phyloP scores from a whole-genome alignment of 768 basidiomycete species.

The Phanerochaete carnosa region DNA sequence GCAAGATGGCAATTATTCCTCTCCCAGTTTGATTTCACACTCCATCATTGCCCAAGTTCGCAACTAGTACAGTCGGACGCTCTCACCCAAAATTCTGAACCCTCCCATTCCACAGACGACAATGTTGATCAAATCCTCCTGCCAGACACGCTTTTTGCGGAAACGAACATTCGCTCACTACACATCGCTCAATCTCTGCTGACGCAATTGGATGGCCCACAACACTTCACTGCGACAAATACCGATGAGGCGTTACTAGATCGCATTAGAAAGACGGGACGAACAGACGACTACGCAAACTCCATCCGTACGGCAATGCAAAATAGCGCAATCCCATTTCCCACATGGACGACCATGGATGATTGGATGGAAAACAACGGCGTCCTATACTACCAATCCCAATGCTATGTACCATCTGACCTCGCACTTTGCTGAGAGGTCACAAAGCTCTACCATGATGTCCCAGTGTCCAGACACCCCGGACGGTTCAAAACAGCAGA shows the following conservation, averaged over 20 bases:
- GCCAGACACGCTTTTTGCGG: conserved; percentile 5
- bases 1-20: conserved; percentile 27
- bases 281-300: conserved; percentile 7
- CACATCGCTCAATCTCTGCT: neutral
- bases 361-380: neutral
- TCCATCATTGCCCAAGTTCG: conserved; percentile 5
- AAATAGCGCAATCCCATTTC: conserved; percentile 20
- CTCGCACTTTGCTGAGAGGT: neutral
- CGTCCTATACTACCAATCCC: neutral
- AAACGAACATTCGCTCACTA: neutral
- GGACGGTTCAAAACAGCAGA: conserved; percentile 24
- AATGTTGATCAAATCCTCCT: neutral
- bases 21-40: conserved; percentile 14
- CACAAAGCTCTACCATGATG: conserved; percentile 23
- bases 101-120: neutral
- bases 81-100: conserved; percentile 2
- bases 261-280: neutral
- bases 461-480: conserved; percentile 23
- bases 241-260: neutral
- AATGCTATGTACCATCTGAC: conserved; percentile 1
- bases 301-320: conserved; percentile 6
- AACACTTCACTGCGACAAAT: neutral
- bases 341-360: conserved; percentile 1
- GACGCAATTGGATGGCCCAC: neutral
- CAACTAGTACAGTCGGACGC: conserved; percentile 4